These are phyloP conservation scores for Solanum dulcamara DNA, from an alignment of 257 asterid genomes.

Conservation along the genomic window DNA sequence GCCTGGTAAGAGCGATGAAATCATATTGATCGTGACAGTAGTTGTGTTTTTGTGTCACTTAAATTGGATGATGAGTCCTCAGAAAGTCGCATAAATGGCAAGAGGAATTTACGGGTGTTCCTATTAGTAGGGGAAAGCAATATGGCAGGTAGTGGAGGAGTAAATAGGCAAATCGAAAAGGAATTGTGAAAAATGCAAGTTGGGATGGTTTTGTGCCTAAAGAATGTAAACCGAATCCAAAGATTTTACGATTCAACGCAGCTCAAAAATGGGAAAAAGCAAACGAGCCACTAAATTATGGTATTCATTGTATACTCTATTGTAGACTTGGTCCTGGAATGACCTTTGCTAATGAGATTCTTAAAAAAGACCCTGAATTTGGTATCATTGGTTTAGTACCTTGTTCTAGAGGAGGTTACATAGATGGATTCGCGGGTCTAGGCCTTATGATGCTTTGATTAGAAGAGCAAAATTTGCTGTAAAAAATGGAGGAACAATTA, in stretches of 20 bases:
- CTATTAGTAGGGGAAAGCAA: conserved; percentile 33
- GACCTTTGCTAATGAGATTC: conserved; percentile 20
- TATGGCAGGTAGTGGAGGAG: conserved; percentile 32
- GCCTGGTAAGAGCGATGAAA: neutral
- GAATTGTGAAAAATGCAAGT: neutral
- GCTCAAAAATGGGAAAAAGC: conserved; percentile 15
- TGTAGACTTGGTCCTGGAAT: conserved; percentile 40
- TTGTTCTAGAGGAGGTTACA: conserved; percentile 29
- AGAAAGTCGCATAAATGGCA: neutral
- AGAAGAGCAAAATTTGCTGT: no score
- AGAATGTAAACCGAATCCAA: conserved; percentile 1
- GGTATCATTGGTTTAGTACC: conserved; percentile 26
- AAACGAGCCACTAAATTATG: conserved; percentile 25
- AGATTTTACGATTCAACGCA: conserved; percentile 7
- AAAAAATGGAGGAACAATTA: no score
- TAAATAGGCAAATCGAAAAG: neutral
- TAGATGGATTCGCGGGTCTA: conserved; percentile 18
- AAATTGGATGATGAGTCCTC: neutral
- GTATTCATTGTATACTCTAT: neutral
- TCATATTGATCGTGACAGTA: no score
- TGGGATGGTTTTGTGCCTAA: conserved; percentile 18
- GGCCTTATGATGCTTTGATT: no score
- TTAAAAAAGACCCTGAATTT: neutral
- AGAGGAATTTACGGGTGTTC: neutral
- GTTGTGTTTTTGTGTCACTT: no score